Conservation (phyloP, 169 alveolate species). For the Plasmodium coatneyi region DNA sequence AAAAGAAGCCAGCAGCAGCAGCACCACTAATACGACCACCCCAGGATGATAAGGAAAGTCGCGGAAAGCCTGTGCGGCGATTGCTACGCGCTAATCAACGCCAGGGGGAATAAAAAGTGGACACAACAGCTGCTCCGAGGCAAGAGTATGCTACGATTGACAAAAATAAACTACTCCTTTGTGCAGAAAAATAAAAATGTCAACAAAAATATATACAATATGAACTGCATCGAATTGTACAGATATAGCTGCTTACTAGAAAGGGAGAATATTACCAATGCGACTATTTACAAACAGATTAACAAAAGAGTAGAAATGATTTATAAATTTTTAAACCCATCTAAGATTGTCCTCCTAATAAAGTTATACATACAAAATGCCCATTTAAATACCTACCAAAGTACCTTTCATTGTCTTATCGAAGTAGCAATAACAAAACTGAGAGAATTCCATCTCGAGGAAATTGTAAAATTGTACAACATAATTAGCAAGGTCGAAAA, state of each 20-base stretch:
- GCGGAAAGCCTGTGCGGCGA: not conserved
- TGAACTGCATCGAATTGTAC: constrained; percentile 66
- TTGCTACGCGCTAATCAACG: constrained; percentile 2
- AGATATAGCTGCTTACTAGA: constrained; percentile 45
- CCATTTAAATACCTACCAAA: constrained; percentile 28
- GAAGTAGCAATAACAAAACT: constrained; percentile 52
- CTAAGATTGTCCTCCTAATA: constrained; percentile 54
- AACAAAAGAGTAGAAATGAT: constrained; percentile 76
- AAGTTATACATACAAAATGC: constrained; percentile 58
- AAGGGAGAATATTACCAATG: constrained; percentile 43
- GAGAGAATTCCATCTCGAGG: constrained; percentile 38
- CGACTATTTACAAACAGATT: constrained; percentile 56
- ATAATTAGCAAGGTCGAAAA: constrained; percentile 68
- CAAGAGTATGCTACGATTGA: constrained; percentile 7
- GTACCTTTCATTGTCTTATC: constrained; percentile 56
- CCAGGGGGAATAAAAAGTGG: constrained; percentile 1
- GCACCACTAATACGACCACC: not conserved
- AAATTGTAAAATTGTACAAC: constrained; percentile 56
- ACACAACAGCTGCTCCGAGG: not conserved
- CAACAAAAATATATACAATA: constrained; percentile 64
- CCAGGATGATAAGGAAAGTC: constrained; percentile 9
- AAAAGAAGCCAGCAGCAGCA: not conserved
- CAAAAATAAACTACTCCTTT: constrained; percentile 35
- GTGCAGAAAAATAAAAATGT: constrained; percentile 53
- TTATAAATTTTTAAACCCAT: constrained; percentile 63